phyloP scores from a whole-genome alignment of 768 basidiomycete species.

The Phanerochaete carnosa region DNA sequence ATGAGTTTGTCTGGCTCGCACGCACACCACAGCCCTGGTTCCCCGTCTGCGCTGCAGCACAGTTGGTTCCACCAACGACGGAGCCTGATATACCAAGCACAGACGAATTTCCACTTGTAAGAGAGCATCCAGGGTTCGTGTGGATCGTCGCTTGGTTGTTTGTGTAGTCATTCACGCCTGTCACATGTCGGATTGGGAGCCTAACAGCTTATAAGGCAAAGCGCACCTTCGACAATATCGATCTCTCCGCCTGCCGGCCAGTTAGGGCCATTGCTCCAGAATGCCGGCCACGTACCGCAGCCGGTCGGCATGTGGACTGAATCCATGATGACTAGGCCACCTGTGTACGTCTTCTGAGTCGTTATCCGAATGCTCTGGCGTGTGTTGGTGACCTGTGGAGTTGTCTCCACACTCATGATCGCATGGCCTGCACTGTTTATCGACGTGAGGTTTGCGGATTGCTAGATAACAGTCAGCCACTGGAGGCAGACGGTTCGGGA shows the following conservation, averaged over 20 bases:
- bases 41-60: conserved; percentile 62
- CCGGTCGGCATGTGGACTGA: conserved; percentile 88
- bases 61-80: conserved; percentile 69
- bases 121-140: conserved; percentile 65
- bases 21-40: conserved; percentile 85
- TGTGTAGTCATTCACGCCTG: conserved; percentile 70
- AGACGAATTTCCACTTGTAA: conserved; percentile 46
- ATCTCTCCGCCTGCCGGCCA: conserved; percentile 76
- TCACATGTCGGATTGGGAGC: not conserved
- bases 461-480: conserved; percentile 30
- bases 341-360: conserved; percentile 54
- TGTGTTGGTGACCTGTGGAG: conserved; percentile 56
- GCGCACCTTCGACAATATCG: conserved; percentile 70
- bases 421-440: conserved; percentile 74
- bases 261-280: conserved; percentile 46
- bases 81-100: conserved; percentile 56
- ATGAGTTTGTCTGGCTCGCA: conserved; percentile 55
- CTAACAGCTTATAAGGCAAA: not conserved
- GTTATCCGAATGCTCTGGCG: conserved; percentile 80
- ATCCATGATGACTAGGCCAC: conserved; percentile 76
- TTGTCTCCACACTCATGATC: conserved; percentile 88
- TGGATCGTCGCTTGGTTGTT: conserved; percentile 83
- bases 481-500: not conserved
- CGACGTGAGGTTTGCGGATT: conserved; percentile 54
- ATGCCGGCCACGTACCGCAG: conserved; percentile 79